phyloP scores from a whole-genome alignment of 768 basidiomycete species.

The Krasilnikovozyma curviuscula region DNA sequence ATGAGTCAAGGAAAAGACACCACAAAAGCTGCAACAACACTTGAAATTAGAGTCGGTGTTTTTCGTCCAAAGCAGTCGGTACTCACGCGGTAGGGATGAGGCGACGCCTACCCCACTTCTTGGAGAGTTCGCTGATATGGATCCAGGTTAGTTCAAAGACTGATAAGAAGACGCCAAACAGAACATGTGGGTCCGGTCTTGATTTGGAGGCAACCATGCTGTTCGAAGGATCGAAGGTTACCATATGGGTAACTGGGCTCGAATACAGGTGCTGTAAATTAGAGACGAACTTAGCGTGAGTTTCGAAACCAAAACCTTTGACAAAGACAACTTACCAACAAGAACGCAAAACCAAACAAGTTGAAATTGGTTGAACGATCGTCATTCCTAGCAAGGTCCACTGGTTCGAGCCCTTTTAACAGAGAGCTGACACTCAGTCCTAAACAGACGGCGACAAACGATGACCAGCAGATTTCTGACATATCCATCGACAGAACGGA shows the following conservation, averaged over 20 bases:
- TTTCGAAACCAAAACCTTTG: too few species aligned
- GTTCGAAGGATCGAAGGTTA: background rate
- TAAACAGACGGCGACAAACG: constrained; percentile 1
- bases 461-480: background rate
- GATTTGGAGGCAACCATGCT: background rate
- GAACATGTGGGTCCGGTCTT: background rate
- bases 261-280: constrained; percentile 10
- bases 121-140: background rate
- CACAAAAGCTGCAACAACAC: background rate
- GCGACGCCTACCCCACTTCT: background rate
- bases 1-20: background rate
- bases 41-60: too few species aligned
- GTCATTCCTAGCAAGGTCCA: background rate
- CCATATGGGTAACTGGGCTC: constrained; percentile 4
- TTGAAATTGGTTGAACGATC: background rate
- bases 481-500: background rate
- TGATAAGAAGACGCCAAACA: background rate
- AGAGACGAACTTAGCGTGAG: too few species aligned
- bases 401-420: background rate
- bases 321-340: too few species aligned
- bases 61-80: background rate
- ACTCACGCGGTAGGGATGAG: constrained; percentile 6
- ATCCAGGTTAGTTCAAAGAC: constrained; percentile 3
- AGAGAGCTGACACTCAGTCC: background rate
- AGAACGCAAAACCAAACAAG: constrained; percentile 8